Evolutionary conservation across 2,329 filamentous ascomycete genomes (phyloP), one percentile per base, ranked within the genome.

Genomic region (Cyphellophora europaea): DNA sequence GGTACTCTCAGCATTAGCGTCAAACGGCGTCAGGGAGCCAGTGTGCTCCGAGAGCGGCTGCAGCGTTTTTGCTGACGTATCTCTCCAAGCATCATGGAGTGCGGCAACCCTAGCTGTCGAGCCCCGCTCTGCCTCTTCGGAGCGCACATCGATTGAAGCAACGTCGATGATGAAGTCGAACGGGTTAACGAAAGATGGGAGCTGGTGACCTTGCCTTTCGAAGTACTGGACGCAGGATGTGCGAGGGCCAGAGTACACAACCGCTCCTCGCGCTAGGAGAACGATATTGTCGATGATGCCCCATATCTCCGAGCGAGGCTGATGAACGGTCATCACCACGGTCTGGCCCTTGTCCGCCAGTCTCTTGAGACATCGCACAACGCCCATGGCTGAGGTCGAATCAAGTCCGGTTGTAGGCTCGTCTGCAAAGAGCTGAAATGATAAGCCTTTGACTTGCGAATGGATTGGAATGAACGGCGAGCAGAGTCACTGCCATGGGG

Each of bases 221-320:
- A 88, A 86, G 65, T 83, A 80, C 0, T 70, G 58, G 3, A 83
- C 53, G 32, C 76, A 80, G 2, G 69, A 66, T 3, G 63, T 56
- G 16, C 70, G 66, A 1, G 63, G 58, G 0, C 82, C 82, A 14
- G 77, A 78, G 48, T 80, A 88, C 0, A 86, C 71, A 0, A 78
- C 74, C 19, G 69, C 72, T 0, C 82, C 82, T 46, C 67, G 71
- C 2, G 79, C 77, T 3, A 88, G 55, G 10, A 88, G 65, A 6
- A 86, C 64, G 5, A 87, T 64, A 39, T 77, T 75, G 53, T 87
- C 82, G 49, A 88, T 83, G 11, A 86, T 66, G 19, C 74, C 70
- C 81, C 82, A 88, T 11, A 88, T 87, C 53, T 87, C 82, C 0
- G 80, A 85, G 13, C 82, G 69, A 13, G 82, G 82, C 43, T 85